Evolutionary conservation across 257 asterid species (phyloP).

Genomic region (Plantago major): DNA sequence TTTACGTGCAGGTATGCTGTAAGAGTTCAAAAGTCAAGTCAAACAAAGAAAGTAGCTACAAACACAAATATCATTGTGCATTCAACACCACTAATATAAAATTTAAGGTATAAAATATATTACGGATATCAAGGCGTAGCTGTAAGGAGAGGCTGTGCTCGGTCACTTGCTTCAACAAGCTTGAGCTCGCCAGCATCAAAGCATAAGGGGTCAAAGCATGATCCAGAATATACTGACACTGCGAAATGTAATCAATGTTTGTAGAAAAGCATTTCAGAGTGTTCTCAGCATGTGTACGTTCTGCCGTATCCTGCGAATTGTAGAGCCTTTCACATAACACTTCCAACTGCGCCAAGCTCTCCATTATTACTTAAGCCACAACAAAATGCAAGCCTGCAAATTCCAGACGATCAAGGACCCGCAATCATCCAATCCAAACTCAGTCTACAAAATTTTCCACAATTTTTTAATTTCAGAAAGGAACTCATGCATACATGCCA

Average conservation of each 20-base stretch:
- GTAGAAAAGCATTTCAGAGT: conserved; percentile 95
- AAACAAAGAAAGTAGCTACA: conserved; percentile 9
- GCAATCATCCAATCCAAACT: conserved; percentile 57
- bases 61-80: conserved; percentile 10
- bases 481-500: conserved; percentile 1
- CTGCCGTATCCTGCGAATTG: conserved; percentile 93
- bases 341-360: conserved; percentile 97
- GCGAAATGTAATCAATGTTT: conserved; percentile 86
- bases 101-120: conserved; percentile 39
- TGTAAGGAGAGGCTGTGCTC: conserved; percentile 90
- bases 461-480: conserved; percentile 12
- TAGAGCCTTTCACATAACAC: conserved; percentile 95
- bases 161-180: conserved; percentile 99
- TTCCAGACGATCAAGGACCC: conserved; percentile 50
- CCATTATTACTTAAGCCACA: conserved; percentile 54
- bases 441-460: conserved; percentile 53
- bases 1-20: conserved; percentile 9
- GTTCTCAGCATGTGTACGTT: conserved; percentile 94
- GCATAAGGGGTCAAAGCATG: conserved; percentile 97
- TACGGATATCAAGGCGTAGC: conserved; percentile 99
- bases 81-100: conserved; percentile 23
- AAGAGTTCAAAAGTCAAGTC: conserved; percentile 10
- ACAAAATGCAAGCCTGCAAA: conserved; percentile 33
- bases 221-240: conserved; percentile 97
- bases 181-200: conserved; percentile 98